phyloP scores from a whole-genome alignment of 441 rosid genomes.

The Bruguiera hainesii region DNA sequence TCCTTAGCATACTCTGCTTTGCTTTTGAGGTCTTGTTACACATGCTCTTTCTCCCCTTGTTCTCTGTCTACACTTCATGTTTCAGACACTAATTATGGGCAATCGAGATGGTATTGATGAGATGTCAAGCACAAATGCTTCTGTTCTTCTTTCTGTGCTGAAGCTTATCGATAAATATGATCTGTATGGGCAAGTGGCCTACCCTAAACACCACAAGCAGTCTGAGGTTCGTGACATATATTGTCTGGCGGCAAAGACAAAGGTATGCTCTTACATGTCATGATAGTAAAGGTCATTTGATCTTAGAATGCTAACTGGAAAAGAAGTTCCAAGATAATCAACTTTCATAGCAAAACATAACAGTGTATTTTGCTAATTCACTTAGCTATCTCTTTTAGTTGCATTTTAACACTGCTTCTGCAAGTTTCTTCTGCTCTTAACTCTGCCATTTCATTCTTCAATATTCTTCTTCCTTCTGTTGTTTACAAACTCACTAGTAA shows the following conservation, averaged over 20 bases:
- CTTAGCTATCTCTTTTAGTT: no score
- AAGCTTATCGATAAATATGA: constrained; percentile 91
- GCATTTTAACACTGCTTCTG: no score
- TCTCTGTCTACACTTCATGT: constrained; percentile 3
- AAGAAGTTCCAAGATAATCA: background rate
- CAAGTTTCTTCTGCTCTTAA: no score
- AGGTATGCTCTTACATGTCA: constrained; percentile 40
- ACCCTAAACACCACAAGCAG: constrained; percentile 98
- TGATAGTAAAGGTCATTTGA: constrained; percentile 2
- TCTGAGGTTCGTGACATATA: constrained; percentile 90
- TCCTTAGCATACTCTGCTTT: background rate
- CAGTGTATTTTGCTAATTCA: background rate
- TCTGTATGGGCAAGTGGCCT: constrained; percentile 93
- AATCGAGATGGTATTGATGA: constrained; percentile 91
- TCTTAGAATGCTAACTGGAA: background rate
- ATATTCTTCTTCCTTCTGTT: background rate
- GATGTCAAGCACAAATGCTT: constrained; percentile 73
- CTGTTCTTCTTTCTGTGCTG: constrained; percentile 75
- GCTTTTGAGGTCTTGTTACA: constrained; percentile 1
- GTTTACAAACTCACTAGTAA: background rate
- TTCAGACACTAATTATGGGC: constrained; percentile 93
- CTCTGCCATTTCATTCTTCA: background rate
- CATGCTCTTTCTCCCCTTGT: background rate
- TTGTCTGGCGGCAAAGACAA: constrained; percentile 88
- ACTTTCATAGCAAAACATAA: background rate